Evolutionary conservation across 768 basidiomycete species (phyloP).

Genomic region (Asterophora parasitica): DNA sequence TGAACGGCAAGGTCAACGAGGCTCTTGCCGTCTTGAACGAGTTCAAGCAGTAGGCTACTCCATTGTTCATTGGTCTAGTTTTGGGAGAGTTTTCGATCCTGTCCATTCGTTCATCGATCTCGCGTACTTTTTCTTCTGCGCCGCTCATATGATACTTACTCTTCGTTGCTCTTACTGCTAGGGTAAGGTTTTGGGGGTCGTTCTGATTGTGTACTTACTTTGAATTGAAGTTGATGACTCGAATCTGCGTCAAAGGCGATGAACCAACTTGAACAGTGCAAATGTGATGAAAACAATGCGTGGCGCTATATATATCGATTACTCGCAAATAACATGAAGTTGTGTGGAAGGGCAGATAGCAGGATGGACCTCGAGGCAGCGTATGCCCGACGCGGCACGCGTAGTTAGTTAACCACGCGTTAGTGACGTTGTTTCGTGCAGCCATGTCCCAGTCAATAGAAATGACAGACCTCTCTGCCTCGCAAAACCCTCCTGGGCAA

Average conservation of each 20-base stretch:
- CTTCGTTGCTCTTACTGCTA: slow-evolving; percentile 18
- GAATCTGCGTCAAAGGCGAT: slow-evolving; percentile 31
- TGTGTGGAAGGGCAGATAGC: slow-evolving; percentile 44
- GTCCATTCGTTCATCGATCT: slow-evolving; percentile 40
- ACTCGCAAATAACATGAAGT: too few species aligned
- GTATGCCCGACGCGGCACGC: too few species aligned
- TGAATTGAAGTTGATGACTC: slow-evolving; percentile 56
- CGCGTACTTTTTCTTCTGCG: slow-evolving; percentile 28
- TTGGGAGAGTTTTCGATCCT: slow-evolving; percentile 33
- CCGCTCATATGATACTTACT: slow-evolving; percentile 26
- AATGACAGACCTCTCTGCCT: slow-evolving; percentile 13
- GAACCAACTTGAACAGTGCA: too few species aligned
- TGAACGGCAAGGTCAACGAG: slow-evolving; percentile 89
- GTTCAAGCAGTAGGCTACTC: slow-evolving; percentile 36
- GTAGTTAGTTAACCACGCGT: too few species aligned
- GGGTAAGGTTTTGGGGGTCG: slow-evolving; percentile 44
- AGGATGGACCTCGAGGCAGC: too few species aligned
- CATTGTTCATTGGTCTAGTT: not conserved
- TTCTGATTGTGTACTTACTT: slow-evolving; percentile 41
- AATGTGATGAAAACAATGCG: not conserved
- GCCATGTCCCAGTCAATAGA: slow-evolving; percentile 15
- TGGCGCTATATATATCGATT: slow-evolving; percentile 9
- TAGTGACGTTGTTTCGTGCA: not conserved
- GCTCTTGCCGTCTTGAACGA: slow-evolving; percentile 87
- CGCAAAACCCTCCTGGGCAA: not conserved